Conservation (phyloP, 805 yeast species). For the Ogataea parapolymorpha region DNA sequence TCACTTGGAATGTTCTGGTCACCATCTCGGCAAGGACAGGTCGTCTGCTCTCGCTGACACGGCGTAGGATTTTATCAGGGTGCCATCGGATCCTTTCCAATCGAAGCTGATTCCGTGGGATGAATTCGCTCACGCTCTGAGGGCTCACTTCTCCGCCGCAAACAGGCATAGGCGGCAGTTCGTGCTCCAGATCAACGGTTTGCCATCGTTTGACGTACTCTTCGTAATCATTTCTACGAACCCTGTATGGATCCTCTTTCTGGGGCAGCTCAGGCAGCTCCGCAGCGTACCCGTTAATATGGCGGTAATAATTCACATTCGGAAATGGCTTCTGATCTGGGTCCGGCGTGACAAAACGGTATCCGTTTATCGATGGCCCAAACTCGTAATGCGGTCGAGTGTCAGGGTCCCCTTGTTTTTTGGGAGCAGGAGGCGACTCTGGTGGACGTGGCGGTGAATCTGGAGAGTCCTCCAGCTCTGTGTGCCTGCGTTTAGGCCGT, state of each 20-base stretch:
- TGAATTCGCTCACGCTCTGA: constrained; percentile 15
- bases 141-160: constrained; percentile 13
- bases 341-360: constrained; percentile 38
- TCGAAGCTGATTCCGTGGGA: constrained; percentile 30
- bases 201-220: constrained; percentile 20
- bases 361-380: constrained; percentile 41
- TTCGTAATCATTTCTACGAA: constrained; percentile 20
- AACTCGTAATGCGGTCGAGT: constrained; percentile 23
- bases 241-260: constrained; percentile 15
- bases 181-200: constrained; percentile 10
- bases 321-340: constrained; percentile 11
- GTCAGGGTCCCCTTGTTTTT: not conserved
- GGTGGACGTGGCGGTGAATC: not conserved
- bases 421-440: not conserved
- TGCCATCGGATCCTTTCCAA: constrained; percentile 65
- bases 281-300: constrained; percentile 11
- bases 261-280: constrained; percentile 4
- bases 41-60: constrained; percentile 8
- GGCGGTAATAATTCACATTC: constrained; percentile 14
- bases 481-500: not conserved
- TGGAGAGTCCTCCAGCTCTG: not conserved
- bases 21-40: constrained; percentile 18
- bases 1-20: constrained; percentile 41
- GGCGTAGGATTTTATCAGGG: constrained; percentile 56
- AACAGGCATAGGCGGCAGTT: constrained; percentile 22